These are phyloP conservation scores for Ustilago trichophora DNA, from an alignment of 1,284 basidiomycete genomes.

Conservation along the genomic window DNA sequence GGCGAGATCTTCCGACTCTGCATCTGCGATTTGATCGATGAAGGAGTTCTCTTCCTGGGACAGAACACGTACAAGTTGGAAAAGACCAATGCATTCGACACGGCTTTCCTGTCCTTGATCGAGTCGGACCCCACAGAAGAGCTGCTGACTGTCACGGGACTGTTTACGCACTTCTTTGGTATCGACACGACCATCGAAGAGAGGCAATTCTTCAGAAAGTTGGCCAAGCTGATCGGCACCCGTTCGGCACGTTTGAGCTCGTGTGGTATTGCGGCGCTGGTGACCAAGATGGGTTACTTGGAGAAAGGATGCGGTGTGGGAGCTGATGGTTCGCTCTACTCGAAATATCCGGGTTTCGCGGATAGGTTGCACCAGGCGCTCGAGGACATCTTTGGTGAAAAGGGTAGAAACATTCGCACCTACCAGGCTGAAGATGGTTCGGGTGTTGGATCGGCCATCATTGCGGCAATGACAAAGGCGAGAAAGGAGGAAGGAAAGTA, in stretches of 20 bases:
- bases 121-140: constrained; percentile 99
- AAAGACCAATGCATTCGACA: constrained; percentile 90
- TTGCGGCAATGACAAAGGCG: constrained; percentile 64
- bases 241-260: constrained; percentile 61
- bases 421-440: constrained; percentile 65
- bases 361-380: constrained; percentile 63
- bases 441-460: constrained; percentile 63
- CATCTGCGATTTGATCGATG: constrained; percentile 93
- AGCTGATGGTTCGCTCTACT: constrained; percentile 59
- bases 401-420: constrained; percentile 54
- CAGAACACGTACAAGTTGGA: constrained; percentile 97
- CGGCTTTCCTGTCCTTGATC: constrained; percentile 95
- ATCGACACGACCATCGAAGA: constrained; percentile 63
- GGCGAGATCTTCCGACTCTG: constrained; percentile 95
- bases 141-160: constrained; percentile 91
- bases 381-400: constrained; percentile 64
- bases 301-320: constrained; percentile 63
- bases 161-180: constrained; percentile 74
- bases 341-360: constrained; percentile 63
- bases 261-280: constrained; percentile 63
- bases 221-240: constrained; percentile 73
- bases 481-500: constrained; percentile 55
- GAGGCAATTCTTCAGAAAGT: constrained; percentile 69
- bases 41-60: constrained; percentile 94
- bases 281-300: constrained; percentile 62